These are phyloP conservation scores for Aspergillus diversus DNA, from an alignment of 495 filamentous ascomycete genomes.

Conservation along the genomic window DNA sequence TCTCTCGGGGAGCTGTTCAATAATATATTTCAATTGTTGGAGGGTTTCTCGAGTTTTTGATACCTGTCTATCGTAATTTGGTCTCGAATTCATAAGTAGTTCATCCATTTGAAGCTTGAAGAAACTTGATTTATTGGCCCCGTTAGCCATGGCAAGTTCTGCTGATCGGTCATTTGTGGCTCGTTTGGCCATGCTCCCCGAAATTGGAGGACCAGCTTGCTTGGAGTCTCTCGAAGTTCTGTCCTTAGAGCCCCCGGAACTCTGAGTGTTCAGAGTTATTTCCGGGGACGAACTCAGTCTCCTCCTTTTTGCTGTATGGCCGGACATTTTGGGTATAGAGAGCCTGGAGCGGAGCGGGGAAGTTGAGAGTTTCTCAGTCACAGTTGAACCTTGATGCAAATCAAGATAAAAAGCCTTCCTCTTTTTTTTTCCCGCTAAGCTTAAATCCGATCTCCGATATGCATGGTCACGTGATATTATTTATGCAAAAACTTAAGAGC, in stretches of 20 bases:
- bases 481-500: too few relatives aligned
- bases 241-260: neutral
- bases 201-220: slow-evolving; percentile 7
- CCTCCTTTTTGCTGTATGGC: slow-evolving; percentile 41
- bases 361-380: neutral
- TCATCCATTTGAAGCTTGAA: slow-evolving; percentile 92
- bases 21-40: slow-evolving; percentile 70
- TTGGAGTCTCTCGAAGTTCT: slow-evolving; percentile 17
- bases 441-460: slow-evolving; percentile 22
- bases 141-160: slow-evolving; percentile 47
- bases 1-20: slow-evolving; percentile 67
- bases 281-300: slow-evolving; percentile 40
- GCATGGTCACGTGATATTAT: slow-evolving; percentile 1
- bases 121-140: slow-evolving; percentile 67
- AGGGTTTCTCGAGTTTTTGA: slow-evolving; percentile 68
- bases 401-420: neutral
- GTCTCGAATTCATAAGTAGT: slow-evolving; percentile 67
- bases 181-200: slow-evolving; percentile 12
- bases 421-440: slow-evolving; percentile 15
- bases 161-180: slow-evolving; percentile 37
- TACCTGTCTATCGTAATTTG: slow-evolving; percentile 69
- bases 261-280: slow-evolving; percentile 21
- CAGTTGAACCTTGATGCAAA: neutral
- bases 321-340: slow-evolving; percentile 31
- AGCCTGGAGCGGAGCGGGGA: neutral